Percentiles rank a stretch among this genome's conserved stretches.
Conservation (phyloP, 1,139 yeast species). For the Candida sp. region DNA sequence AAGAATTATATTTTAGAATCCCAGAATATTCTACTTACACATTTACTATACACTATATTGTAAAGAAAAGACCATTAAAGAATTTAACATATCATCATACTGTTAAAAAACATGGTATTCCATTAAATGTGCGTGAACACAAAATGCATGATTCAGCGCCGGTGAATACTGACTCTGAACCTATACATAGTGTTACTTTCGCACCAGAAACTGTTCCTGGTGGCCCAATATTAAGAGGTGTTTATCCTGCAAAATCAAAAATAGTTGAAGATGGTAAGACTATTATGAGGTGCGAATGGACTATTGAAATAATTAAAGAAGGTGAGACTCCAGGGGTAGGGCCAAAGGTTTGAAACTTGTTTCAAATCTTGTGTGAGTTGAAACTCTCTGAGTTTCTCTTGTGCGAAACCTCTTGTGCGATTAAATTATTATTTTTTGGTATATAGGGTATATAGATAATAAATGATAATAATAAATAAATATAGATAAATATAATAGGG, state of each 20-base stretch:
- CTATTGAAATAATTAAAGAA: constrained; percentile 26
- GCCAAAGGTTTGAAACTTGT: constrained; percentile 6
- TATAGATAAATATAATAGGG: too few species aligned
- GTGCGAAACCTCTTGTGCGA: too few species aligned
- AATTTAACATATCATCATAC: constrained; percentile 29
- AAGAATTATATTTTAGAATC: constrained; percentile 22
- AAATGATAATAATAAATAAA: too few species aligned
- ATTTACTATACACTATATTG: constrained; percentile 25
- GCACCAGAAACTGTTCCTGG: constrained; percentile 32
- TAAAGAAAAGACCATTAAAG: constrained; percentile 19
- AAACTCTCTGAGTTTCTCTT: too few species aligned
- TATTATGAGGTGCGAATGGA: constrained; percentile 12
- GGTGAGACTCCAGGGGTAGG: constrained; percentile 17
- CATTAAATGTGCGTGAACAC: constrained; percentile 23
- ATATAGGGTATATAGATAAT: not conserved
- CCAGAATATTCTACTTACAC: constrained; percentile 32
- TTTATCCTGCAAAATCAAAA: constrained; percentile 25
- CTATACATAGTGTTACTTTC: constrained; percentile 18
- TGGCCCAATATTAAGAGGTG: constrained; percentile 31
- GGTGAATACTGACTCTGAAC: constrained; percentile 15
- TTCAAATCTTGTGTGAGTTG: too few species aligned
- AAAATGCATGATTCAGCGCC: constrained; percentile 18
- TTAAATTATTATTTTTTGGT: too few species aligned
- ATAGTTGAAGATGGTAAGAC: constrained; percentile 24
- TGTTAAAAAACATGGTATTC: constrained; percentile 28